Base-by-base conservation (phyloP, 2,329 filamentous ascomycete genomes). In the Magnaporthales sp. region DNA sequence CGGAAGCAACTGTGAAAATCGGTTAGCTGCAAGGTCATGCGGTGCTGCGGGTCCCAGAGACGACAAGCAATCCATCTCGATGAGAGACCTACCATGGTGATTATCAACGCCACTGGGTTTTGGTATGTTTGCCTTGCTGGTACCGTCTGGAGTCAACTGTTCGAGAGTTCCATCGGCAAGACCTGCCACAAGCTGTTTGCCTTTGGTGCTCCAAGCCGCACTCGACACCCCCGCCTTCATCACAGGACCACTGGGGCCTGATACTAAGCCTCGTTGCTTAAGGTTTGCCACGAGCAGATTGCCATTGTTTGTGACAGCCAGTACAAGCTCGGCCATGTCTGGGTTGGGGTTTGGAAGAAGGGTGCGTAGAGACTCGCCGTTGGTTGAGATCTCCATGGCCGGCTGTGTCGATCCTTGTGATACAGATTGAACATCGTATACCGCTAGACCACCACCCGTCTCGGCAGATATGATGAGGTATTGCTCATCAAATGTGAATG, bases 101-200 rank as follows among this genome's bases (percentile, higher is more conserved):
- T 86, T 71, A 75, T 80, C 83, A 8, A 95, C 73, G 67, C 83
- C 83, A 6, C 91, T 88, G 2, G 94, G 92, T 67, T 87, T 86
- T 27, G 93, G 92, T 62, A 99, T 91, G 65, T 89, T 83, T 46
- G 84, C 93, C 78, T 94, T 95, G 30, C 86, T 83, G 56, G 84
- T 84, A 62, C 94, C 94, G 71, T 92, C 86, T 0, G 91, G 91
- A 8, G 91, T 92, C 85, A 98, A 89, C 76, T 97, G 93, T 67
- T 86, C 85, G 65, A 90, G 88, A 13, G 88, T 89, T 67, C 95
- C 95, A 77, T 97, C 87, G 7, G 83, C 88, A 71, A 95, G 81
- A 19, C 96, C 95, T 70, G 92, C 93, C 61, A 96, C 89, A 60
- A 99, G 81, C 75, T 98, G 94, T 76, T 97, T 99, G 62, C 95